phyloP scores from a whole-genome alignment of 2,329 filamentous ascomycete species.

The Pseudogymnoascus sp. region DNA sequence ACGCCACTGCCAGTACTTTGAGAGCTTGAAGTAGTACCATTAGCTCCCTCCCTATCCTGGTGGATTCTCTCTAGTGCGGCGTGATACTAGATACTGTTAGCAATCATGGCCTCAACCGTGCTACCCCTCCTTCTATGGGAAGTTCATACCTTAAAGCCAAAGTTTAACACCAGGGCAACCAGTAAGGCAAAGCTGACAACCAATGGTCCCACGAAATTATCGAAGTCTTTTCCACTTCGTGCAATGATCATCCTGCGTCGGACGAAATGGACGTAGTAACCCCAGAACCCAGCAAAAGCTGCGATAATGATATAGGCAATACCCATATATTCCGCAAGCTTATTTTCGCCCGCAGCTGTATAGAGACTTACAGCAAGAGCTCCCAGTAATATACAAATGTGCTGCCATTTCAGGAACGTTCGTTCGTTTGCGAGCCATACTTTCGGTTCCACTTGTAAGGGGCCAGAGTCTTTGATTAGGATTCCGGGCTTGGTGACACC shows the following conservation, averaged over 20 bases:
- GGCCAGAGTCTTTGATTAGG: slow-evolving; percentile 92
- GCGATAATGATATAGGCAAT: slow-evolving; percentile 76
- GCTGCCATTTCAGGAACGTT: slow-evolving; percentile 98
- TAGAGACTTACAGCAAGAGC: slow-evolving; percentile 77
- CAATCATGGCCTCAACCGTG: not conserved
- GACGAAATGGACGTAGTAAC: slow-evolving; percentile 71
- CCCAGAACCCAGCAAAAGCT: slow-evolving; percentile 77
- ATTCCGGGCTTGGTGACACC: slow-evolving; percentile 77
- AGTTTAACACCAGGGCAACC: slow-evolving; percentile 74
- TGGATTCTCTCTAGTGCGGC: not conserved
- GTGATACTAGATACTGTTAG: slow-evolving; percentile 1
- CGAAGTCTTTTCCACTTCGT: slow-evolving; percentile 86
- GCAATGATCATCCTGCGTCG: slow-evolving; percentile 72
- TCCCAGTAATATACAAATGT: slow-evolving; percentile 82
- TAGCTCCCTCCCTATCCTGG: not conserved
- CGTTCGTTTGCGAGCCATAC: slow-evolving; percentile 98
- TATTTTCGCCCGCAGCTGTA: slow-evolving; percentile 75
- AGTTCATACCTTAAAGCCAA: slow-evolving; percentile 65
- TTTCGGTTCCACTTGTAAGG: slow-evolving; percentile 89
- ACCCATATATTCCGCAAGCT: slow-evolving; percentile 70
- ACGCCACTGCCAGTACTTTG: not conserved
- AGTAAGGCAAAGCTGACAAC: slow-evolving; percentile 74
- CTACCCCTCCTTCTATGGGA: not conserved
- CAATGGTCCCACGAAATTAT: slow-evolving; percentile 77
- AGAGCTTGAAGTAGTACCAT: not conserved